Evolutionary conservation across 2,329 filamentous ascomycete species (phyloP), one percentile per base, ranked within the genome.

Genomic region (Lachnellula occidentalis): DNA sequence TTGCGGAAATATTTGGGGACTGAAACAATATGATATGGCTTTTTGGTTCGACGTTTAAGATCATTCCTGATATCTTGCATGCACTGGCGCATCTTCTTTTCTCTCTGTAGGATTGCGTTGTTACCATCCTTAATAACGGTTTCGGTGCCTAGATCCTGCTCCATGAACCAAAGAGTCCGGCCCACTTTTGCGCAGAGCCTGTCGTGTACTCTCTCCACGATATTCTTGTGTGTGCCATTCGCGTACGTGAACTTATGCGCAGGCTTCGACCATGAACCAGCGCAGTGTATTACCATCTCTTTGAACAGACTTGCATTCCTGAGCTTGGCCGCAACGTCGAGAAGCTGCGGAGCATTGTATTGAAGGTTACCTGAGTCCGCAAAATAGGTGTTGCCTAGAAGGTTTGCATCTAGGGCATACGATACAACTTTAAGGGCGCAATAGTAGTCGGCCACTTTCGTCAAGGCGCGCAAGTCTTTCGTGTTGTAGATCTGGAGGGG

Each of bases 351-450:
- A 39, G 36, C 36, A 39, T 2, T 9, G 14, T 39, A 3, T n/a
- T 6, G 5, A 17, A 14, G 1, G 1, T 11, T 2, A n/a, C 5
- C 14, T 0, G 7, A 17, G n/a, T 39, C 2, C 3, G n/a, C n/a
- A 4, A 39, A 39, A 17, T 39, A 39, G 14, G 14, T 39, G 36
- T 15, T 39, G 5, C n/a, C n/a, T 17, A 39, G 1, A 2, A 39
- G 14, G 14, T 5, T 15, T 15, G 36, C 36, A 39, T 39, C 36
- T 2, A 39, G 36, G n/a, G 36, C 14, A 17, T 39, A 39, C 1
- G 36, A 39, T 15, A 39, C 36, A 39, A 39, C 36, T 14, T 39
- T 39, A 5, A 39, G n/a, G 3, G 36, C 36, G 36, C 36, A 39
- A n/a, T 39, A 39, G n/a, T 39, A 39, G 36, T 39, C 36, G 14